A percentile compares a stretch with the other conserved stretches of the same genome.
These are phyloP conservation scores for Fusarium dlaminii DNA, from an alignment of 2,329 filamentous ascomycete genomes.

Conservation along the genomic window DNA sequence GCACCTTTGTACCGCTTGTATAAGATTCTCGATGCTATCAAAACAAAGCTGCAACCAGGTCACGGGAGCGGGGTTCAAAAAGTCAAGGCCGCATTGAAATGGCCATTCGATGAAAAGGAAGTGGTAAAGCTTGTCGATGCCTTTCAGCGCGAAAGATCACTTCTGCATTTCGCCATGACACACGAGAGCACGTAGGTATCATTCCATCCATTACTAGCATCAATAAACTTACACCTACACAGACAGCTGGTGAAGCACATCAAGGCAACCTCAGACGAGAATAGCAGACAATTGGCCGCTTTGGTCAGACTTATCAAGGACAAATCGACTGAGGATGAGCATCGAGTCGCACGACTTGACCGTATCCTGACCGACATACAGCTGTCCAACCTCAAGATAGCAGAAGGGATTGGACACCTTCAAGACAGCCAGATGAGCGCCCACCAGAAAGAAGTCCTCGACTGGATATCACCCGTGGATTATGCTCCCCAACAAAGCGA, in stretches of 20 bases:
- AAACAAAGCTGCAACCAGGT: constrained; percentile 22
- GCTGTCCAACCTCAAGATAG: not conserved
- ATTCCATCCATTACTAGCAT: not conserved
- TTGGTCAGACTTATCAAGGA: not conserved
- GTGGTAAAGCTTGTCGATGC: not conserved
- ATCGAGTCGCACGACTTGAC: not conserved
- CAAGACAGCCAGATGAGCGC: not conserved
- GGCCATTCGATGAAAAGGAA: constrained; percentile 31
- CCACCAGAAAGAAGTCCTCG: not conserved
- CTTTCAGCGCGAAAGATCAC: not conserved
- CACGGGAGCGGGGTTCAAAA: not conserved
- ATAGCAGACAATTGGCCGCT: not conserved
- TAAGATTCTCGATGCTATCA: constrained; percentile 7
- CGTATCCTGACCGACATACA: not conserved
- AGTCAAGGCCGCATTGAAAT: not conserved
- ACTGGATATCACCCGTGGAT: not conserved
- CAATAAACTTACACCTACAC: not conserved
- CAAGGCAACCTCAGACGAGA: not conserved
- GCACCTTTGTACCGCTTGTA: constrained; percentile 25
- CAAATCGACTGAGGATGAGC: not conserved
- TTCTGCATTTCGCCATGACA: not conserved
- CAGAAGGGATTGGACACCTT: not conserved
- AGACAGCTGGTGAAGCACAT: not conserved
- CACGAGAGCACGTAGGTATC: not conserved
- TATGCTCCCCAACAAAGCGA: not conserved